Percentiles rank a stretch among this genome's conserved stretches.
phyloP scores from a whole-genome alignment of 371 early-diverging fungal species.

The Synchytrium microbalum region DNA sequence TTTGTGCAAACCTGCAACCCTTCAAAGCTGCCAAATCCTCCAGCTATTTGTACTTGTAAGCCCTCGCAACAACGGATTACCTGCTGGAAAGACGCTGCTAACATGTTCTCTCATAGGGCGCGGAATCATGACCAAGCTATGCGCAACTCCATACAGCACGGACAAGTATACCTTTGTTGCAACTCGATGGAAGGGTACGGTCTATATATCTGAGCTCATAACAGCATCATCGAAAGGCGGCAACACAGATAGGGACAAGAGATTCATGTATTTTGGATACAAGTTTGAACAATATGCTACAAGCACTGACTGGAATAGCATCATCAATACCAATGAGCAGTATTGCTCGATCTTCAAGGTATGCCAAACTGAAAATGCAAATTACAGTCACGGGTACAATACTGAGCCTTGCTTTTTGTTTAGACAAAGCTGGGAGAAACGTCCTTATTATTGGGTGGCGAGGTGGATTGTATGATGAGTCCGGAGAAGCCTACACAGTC shows the following conservation, averaged over 20 bases:
- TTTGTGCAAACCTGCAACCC: conserved; percentile 54
- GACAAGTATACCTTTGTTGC: conserved; percentile 77
- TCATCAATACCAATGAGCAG: conserved; percentile 75
- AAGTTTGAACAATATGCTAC: conserved; percentile 37
- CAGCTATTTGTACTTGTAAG: conserved; percentile 36
- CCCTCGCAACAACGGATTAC: no score
- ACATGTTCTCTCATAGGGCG: no score
- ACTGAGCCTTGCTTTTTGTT: neutral
- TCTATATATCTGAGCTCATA: conserved; percentile 70
- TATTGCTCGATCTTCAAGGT: conserved; percentile 71
- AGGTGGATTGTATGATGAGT: conserved; percentile 77
- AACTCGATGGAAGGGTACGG: conserved; percentile 55
- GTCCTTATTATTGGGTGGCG: conserved; percentile 77
- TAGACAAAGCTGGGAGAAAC: conserved; percentile 59
- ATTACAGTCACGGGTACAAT: neutral
- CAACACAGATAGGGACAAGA: conserved; percentile 46
- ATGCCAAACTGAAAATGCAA: no score
- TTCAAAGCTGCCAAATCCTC: conserved; percentile 20
- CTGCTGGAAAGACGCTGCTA: no score
- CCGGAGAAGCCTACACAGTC: conserved; percentile 10
- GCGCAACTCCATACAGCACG: conserved; percentile 69
- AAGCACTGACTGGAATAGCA: conserved; percentile 26
- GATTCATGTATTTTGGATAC: conserved; percentile 53
- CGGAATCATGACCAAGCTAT: conserved; percentile 80
- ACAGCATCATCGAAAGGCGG: conserved; percentile 41